These are phyloP conservation scores for Mastigamoeba balamuthi DNA, from an alignment of 78 protist genomes.

Conservation along the genomic window DNA sequence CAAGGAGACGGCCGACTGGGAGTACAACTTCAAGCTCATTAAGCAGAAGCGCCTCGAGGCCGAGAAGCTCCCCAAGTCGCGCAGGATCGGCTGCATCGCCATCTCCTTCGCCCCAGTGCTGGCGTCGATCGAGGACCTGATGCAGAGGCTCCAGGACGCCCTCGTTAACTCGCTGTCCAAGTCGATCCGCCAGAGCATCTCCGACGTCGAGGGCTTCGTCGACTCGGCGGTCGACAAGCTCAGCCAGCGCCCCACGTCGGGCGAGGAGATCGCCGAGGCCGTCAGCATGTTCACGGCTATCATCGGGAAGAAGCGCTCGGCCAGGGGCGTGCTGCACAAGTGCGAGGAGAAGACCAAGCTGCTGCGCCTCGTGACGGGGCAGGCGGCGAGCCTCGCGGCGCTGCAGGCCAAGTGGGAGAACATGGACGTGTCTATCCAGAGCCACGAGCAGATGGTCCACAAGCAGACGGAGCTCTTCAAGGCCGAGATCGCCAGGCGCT, in stretches of 20 bases:
- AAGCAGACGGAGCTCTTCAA: constrained; percentile 8
- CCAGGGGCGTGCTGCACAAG: neutral
- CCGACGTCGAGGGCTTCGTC: constrained; percentile 6
- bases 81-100: constrained; percentile 45
- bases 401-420: neutral
- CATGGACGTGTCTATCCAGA: neutral
- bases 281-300: too few relatives aligned
- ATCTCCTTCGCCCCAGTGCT: constrained; percentile 32
- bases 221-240: too few relatives aligned
- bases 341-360: neutral
- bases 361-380: neutral
- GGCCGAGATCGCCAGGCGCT: neutral
- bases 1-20: constrained; percentile 25
- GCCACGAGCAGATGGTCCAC: constrained; percentile 6
- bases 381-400: neutral
- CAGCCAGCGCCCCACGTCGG: too few relatives aligned
- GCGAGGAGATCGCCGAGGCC: too few relatives aligned
- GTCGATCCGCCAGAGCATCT: neutral
- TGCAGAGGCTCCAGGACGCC: constrained; percentile 14
- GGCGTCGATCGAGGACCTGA: constrained; percentile 30
- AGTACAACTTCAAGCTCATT: constrained; percentile 42
- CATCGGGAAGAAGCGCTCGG: too few relatives aligned
- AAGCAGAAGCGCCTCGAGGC: constrained; percentile 23
- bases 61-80: constrained; percentile 24
- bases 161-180: constrained; percentile 11